These are phyloP conservation scores for Globisporangium viniferum DNA, from an alignment of 352 stramenopile genomes.

Conservation along the genomic window DNA sequence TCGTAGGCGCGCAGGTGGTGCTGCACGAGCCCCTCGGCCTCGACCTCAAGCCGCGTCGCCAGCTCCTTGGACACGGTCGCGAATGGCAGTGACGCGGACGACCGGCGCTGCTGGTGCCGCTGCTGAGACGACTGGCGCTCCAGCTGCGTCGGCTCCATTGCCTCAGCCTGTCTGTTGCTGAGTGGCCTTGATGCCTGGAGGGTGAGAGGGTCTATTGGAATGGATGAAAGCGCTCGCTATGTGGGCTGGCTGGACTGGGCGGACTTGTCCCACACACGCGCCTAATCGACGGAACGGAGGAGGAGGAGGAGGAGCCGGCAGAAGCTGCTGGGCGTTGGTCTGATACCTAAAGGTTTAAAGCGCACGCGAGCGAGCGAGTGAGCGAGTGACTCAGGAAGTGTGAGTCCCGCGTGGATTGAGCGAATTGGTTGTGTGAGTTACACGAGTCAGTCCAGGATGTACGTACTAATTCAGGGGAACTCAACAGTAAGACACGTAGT, in stretches of 20 bases:
- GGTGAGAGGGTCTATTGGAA: no score
- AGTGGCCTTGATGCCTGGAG: background rate
- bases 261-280: no score
- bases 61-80: slow-evolving; percentile 13
- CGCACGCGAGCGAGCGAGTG: no score
- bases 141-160: background rate
- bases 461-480: no score
- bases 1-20: slow-evolving; percentile 23
- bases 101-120: slow-evolving; percentile 7
- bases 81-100: slow-evolving; percentile 19
- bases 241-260: no score
- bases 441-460: background rate
- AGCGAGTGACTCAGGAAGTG: background rate
- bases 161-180: no score
- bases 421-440: background rate
- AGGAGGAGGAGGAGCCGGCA: no score
- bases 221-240: no score
- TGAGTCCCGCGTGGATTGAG: background rate
- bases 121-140: slow-evolving; percentile 1
- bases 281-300: no score
- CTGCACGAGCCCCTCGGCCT: slow-evolving; percentile 21
- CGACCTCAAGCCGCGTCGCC: slow-evolving; percentile 14
- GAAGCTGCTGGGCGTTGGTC: no score
- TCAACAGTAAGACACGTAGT: no score
- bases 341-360: no score